Conservation (phyloP, 148 eudicot species). For the Amaranthus hypochondriacus region DNA sequence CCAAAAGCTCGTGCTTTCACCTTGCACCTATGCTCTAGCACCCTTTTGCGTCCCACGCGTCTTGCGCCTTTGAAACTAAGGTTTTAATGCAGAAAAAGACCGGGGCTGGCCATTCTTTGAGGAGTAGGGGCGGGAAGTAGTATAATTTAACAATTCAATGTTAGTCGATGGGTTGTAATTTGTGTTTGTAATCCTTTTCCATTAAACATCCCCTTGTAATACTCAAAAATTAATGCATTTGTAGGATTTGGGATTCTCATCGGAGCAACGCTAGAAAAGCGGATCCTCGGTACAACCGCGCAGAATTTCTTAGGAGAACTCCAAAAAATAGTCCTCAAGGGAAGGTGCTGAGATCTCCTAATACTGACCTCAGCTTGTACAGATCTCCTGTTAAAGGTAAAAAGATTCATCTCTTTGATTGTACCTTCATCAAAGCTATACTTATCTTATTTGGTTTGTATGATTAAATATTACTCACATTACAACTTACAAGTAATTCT, state of each 20-base stretch:
- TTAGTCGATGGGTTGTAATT: background rate
- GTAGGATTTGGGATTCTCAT: constrained; percentile 3
- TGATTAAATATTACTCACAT: background rate
- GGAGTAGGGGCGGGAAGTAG: background rate
- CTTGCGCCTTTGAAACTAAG: background rate
- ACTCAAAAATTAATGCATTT: background rate
- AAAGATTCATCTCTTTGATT: background rate
- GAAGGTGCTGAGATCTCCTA: constrained; percentile 18
- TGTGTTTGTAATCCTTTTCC: constrained; percentile 1
- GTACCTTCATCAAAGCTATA: background rate
- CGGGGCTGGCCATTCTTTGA: background rate
- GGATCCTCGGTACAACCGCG: constrained; percentile 21
- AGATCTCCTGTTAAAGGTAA: constrained; percentile 31
- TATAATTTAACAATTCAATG: background rate
- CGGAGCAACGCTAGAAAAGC: constrained; percentile 19
- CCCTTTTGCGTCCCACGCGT: background rate
- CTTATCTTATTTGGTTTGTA: background rate
- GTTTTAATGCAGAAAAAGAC: no score
- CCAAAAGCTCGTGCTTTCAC: background rate
- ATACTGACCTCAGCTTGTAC: constrained; percentile 20
- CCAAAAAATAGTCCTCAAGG: constrained; percentile 23
- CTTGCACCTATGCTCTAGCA: background rate
- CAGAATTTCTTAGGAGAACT: constrained; percentile 29
- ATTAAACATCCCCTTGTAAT: background rate
- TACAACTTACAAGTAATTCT: no score